Evolutionary conservation across 1,139 yeast genomes (phyloP).

Genomic region (Zhuliangozyma parablackwelliae): DNA sequence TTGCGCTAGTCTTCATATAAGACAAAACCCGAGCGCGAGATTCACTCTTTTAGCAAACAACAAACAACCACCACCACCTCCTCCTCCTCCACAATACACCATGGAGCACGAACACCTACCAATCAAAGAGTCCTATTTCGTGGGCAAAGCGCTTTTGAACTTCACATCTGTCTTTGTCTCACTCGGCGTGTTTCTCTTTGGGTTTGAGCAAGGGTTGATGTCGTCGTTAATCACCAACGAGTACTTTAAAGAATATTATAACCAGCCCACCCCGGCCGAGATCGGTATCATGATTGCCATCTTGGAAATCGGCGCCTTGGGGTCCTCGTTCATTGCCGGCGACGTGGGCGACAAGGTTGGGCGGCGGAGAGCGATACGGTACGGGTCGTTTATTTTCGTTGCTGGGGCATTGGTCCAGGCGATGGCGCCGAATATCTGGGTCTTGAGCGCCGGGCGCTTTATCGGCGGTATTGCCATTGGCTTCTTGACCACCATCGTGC

Average conservation of each 20-base stretch:
- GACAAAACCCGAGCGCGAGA: too few relatives aligned
- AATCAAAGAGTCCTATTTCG: constrained; percentile 40
- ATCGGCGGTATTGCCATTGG: constrained; percentile 89
- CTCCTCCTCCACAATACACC: too few relatives aligned
- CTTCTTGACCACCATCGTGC: constrained; percentile 87
- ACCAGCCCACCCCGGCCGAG: constrained; percentile 53
- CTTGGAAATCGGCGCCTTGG: constrained; percentile 69
- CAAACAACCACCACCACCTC: not conserved
- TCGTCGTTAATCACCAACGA: constrained; percentile 61
- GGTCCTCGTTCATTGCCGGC: constrained; percentile 75
- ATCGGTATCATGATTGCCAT: constrained; percentile 53
- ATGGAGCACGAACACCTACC: constrained; percentile 24
- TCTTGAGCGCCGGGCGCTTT: constrained; percentile 68
- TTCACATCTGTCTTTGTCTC: constrained; percentile 60
- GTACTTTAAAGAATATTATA: constrained; percentile 68
- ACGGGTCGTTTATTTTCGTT: constrained; percentile 77
- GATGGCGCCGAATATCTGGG: constrained; percentile 34
- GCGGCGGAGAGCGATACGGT: constrained; percentile 72
- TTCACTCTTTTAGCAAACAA: too few relatives aligned
- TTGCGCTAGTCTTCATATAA: too few relatives aligned
- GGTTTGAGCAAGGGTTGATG: constrained; percentile 63
- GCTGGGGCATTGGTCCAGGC: constrained; percentile 80
- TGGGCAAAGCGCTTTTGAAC: constrained; percentile 49
- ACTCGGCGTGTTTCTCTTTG: constrained; percentile 55
- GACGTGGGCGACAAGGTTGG: constrained; percentile 77